Evolutionary conservation across 2,329 filamentous ascomycete species (phyloP).

Genomic region (Monosporascus sp.): DNA sequence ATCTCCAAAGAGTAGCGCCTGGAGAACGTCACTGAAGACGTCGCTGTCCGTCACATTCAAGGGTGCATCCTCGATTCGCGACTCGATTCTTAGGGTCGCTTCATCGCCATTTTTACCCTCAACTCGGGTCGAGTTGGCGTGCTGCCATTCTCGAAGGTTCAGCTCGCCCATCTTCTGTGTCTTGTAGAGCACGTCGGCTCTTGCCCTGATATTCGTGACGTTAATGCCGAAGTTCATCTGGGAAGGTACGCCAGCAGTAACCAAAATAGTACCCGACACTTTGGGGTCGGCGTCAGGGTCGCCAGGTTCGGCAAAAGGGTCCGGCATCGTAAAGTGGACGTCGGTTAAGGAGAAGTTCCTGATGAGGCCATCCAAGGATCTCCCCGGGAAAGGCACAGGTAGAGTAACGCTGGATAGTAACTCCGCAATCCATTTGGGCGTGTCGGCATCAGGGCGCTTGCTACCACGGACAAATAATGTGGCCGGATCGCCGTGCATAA

Average conservation of each 20-base stretch:
- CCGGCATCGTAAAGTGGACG: slow-evolving; percentile 80
- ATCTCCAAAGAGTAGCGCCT: slow-evolving; percentile 70
- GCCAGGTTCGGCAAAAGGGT: slow-evolving; percentile 70
- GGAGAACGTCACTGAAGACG: slow-evolving; percentile 75
- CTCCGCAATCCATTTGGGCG: slow-evolving; percentile 77
- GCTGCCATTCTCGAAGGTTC: slow-evolving; percentile 75
- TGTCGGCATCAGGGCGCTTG: slow-evolving; percentile 56
- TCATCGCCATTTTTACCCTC: slow-evolving; percentile 51
- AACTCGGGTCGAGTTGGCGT: slow-evolving; percentile 71
- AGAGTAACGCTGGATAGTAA: slow-evolving; percentile 77
- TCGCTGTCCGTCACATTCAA: slow-evolving; percentile 76
- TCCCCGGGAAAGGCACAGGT: slow-evolving; percentile 77
- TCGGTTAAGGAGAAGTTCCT: slow-evolving; percentile 82
- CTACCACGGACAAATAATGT: slow-evolving; percentile 81
- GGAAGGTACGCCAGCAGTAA: slow-evolving; percentile 71
- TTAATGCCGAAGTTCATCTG: slow-evolving; percentile 83
- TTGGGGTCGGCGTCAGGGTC: slow-evolving; percentile 68
- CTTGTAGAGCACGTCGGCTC: slow-evolving; percentile 76
- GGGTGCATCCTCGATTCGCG: slow-evolving; percentile 71
- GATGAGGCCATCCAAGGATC: slow-evolving; percentile 75
- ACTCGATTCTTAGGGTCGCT: slow-evolving; percentile 66
- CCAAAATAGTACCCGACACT: slow-evolving; percentile 78
- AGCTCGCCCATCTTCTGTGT: slow-evolving; percentile 74
- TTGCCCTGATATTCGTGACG: slow-evolving; percentile 70
- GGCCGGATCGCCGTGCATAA: slow-evolving; percentile 73